Percentiles rank a stretch among this genome's conserved stretches.
These are phyloP conservation scores for Saccharomycopsis fodiens DNA, from an alignment of 805 yeast genomes.

Conservation along the genomic window DNA sequence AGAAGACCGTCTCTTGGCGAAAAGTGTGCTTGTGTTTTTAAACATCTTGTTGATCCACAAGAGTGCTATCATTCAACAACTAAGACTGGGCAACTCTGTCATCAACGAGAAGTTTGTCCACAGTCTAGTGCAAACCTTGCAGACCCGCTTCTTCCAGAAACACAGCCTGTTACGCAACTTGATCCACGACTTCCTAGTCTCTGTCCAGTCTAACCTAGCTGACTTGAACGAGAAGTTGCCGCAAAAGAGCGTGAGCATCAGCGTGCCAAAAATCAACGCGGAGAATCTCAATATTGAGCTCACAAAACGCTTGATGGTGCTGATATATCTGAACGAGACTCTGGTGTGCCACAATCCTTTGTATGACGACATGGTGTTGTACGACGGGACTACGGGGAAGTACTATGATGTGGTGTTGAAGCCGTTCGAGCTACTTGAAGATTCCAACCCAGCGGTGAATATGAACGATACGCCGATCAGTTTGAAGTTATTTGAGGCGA, in stretches of 20 bases:
- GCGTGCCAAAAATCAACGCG: slow-evolving; percentile 17
- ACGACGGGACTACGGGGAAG: slow-evolving; percentile 24
- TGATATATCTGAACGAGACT: slow-evolving; percentile 6
- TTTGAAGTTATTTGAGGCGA: slow-evolving; percentile 46
- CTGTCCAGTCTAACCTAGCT: slow-evolving; percentile 36
- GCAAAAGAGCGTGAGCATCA: slow-evolving; percentile 9
- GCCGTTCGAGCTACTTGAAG: slow-evolving; percentile 54
- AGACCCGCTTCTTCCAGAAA: slow-evolving; percentile 35
- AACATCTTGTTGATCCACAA: slow-evolving; percentile 55
- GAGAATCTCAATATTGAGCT: slow-evolving; percentile 15
- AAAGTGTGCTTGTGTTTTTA: slow-evolving; percentile 40
- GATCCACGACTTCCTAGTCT: slow-evolving; percentile 49
- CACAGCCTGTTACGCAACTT: slow-evolving; percentile 47
- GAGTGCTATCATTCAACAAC: slow-evolving; percentile 38
- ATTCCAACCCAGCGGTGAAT: slow-evolving; percentile 39
- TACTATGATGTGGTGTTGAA: slow-evolving; percentile 34
- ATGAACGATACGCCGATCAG: slow-evolving; percentile 48
- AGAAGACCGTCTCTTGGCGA: slow-evolving; percentile 23
- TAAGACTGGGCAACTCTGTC: slow-evolving; percentile 33
- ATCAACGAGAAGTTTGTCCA: slow-evolving; percentile 39
- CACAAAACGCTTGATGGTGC: slow-evolving; percentile 8
- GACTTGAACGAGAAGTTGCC: slow-evolving; percentile 26
- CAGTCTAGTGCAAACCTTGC: slow-evolving; percentile 39
- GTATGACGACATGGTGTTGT: slow-evolving; percentile 24
- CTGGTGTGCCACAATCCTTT: background rate